Evolutionary conservation across 2,329 filamentous ascomycete species (phyloP), one percentile per base, ranked within the genome.

Genomic region (Curvularia hawaiiensis): DNA sequence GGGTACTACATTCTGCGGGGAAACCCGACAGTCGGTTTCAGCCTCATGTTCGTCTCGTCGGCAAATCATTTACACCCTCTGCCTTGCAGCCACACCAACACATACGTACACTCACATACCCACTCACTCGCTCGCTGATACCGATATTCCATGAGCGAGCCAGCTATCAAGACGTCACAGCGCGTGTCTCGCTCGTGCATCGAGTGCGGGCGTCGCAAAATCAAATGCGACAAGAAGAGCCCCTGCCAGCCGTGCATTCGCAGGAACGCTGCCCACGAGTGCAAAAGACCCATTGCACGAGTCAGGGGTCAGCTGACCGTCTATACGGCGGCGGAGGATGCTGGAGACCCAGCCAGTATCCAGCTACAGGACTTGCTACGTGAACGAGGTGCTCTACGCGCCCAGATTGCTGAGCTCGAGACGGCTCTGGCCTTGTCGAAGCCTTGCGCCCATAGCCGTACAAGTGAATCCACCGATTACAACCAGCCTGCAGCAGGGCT

Each of bases 161-260:
- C 48, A 26, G 50, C 50, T 30, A 61, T 58, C 58, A 61, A 61
- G 45, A 58, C 51, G 16, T 58, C 51, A 30, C 58, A 61, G 39
- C 55, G 58, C 33, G 51, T 61, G 22, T 52, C 51, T 16, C 55
- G 56, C 20, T 61, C 55, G 28, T 61, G 59, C 33, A 45, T 55
- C 43, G 59, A 61, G 35, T 61, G 58, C 38, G 50, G 58, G 30
- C 54, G 58, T 26, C 58, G 58, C 30, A 61, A 59, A 44, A 61
- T 59, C 56, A 58, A 52, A 35, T 61, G 59, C 52, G 59, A 61
- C 48, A 61, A 59, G 41, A 61, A 61, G 22, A 56, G 47, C 28
- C 59, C 59, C 16, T 59, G 52, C 35, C 48, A 52, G 33, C 59
- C 56, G 9, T 61, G 52, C 24, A 52, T 61, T 12, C 56, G 52